Evolutionary conservation across 768 basidiomycete species (phyloP), one percentile per base, ranked within the genome.

Genomic region (Calocybe cyanea): DNA sequence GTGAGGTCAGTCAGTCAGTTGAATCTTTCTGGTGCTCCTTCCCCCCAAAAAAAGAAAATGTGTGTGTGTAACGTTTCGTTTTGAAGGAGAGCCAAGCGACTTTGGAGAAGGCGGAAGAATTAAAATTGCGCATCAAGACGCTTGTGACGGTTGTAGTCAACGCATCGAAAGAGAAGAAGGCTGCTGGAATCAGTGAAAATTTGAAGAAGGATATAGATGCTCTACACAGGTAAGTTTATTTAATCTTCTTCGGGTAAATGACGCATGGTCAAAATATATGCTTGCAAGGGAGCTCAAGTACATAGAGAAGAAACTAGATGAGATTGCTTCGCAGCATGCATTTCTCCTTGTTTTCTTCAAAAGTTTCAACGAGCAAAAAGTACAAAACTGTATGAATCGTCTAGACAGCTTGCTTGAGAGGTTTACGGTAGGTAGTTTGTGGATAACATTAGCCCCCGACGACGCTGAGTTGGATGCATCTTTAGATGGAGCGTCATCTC

Each of bases 1-100:
- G 51, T 6, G 51, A 52, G 17, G 46, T 48, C 28, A 42, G 38
- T 36, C 25, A 28, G n/a, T n/a, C n/a, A n/a, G n/a, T n/a, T n/a
- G n/a, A n/a, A n/a, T n/a, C n/a, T n/a, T n/a, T n/a, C n/a, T n/a
- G n/a, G n/a, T n/a, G n/a, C n/a, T 11, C 25, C 11, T 5, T 28
- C 11, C 25, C 11, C 11, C 11, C 6, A 28, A 28, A 5, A 28
- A 6, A 28, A 28, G 25, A 28, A 28, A 28, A 28, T 5, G 11
- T 28, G n/a, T n/a, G n/a, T n/a, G n/a, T 28, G 6, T 28, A 28
- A 11, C 25, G 11, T 28, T 28, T 11, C 5, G n/a, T n/a, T n/a
- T 11, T 28, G 45, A 44, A 51, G 50, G 45, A 51, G 1, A 39
- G 45, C 11, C 7, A 17, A 34, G 50, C 38, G 2, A 40, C 17